phyloP scores from a whole-genome alignment of 352 stramenopile species.

The Phytophthora citrophthora region DNA sequence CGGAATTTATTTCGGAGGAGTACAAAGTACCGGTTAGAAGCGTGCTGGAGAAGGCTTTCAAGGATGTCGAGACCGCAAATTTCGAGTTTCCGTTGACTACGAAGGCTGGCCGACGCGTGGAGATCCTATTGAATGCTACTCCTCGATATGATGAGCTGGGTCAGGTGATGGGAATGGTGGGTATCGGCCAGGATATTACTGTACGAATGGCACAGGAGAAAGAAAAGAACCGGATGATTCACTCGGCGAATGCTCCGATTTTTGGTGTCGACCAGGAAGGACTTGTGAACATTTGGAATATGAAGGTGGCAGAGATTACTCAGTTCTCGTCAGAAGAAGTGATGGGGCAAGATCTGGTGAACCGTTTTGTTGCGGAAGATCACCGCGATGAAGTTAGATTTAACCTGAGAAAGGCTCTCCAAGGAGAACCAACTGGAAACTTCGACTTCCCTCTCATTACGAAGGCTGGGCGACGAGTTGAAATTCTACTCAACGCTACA shows the following conservation, averaged over 20 bases:
- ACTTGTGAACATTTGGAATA: slow-evolving; percentile 79
- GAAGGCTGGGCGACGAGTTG: slow-evolving; percentile 39
- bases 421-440: slow-evolving; percentile 53
- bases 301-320: slow-evolving; percentile 78
- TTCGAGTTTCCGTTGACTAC: slow-evolving; percentile 30
- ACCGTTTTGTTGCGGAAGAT: slow-evolving; percentile 45
- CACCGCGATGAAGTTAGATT: slow-evolving; percentile 19
- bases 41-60: slow-evolving; percentile 14
- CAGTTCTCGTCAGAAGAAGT: slow-evolving; percentile 83
- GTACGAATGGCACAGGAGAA: slow-evolving; percentile 38
- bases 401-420: slow-evolving; percentile 40
- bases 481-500: slow-evolving; percentile 60
- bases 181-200: slow-evolving; percentile 33
- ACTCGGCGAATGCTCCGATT: slow-evolving; percentile 82
- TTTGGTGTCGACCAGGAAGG: slow-evolving; percentile 73
- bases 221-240: slow-evolving; percentile 73
- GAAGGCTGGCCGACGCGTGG: slow-evolving; percentile 13
- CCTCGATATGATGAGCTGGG: slow-evolving; percentile 21
- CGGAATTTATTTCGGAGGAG: slow-evolving; percentile 17
- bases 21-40: slow-evolving; percentile 11
- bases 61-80: slow-evolving; percentile 18
- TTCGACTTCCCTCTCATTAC: slow-evolving; percentile 69
- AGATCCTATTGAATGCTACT: slow-evolving; percentile 26
- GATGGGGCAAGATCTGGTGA: slow-evolving; percentile 70
- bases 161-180: slow-evolving; percentile 27